Percentiles rank a stretch among this genome's conserved stretches.
Evolutionary conservation across 768 basidiomycete species (phyloP).

Genomic region (Boletus coccyginus): DNA sequence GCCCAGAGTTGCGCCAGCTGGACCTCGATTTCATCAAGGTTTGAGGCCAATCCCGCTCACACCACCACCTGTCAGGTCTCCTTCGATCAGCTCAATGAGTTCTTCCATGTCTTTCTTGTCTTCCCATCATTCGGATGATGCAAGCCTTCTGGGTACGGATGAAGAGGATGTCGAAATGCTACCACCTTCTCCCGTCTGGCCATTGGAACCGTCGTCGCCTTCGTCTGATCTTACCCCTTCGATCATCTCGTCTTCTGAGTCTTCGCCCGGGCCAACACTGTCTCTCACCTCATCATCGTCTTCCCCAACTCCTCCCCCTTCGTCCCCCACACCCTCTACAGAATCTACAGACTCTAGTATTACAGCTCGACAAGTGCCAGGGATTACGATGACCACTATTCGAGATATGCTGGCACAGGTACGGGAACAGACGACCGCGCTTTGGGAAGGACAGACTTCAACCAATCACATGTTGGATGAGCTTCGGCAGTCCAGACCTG

Average conservation of each 20-base stretch:
- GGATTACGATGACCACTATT: constrained; percentile 41
- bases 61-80: constrained; percentile 42
- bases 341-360: constrained; percentile 29
- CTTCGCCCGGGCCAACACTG: constrained; percentile 36
- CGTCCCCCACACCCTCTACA: constrained; percentile 35
- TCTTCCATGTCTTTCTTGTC: constrained; percentile 46
- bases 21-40: constrained; percentile 24
- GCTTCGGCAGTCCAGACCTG: constrained; percentile 47
- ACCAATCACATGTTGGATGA: constrained; percentile 63
- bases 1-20: constrained; percentile 23
- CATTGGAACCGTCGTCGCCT: constrained; percentile 30
- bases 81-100: constrained; percentile 38
- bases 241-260: constrained; percentile 31
- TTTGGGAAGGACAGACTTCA: constrained; percentile 61
- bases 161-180: constrained; percentile 17
- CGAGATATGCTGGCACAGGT: constrained; percentile 56
- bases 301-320: constrained; percentile 34
- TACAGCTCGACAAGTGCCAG: constrained; percentile 37
- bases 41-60: constrained; percentile 36
- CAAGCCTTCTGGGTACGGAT: constrained; percentile 42
- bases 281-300: constrained; percentile 38
- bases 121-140: constrained; percentile 75
- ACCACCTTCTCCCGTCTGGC: constrained; percentile 38
- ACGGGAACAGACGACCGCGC: constrained; percentile 52
- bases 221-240: constrained; percentile 32